Conservation (phyloP, 2,329 filamentous ascomycete genomes). For the Aspergillus ruber region DNA sequence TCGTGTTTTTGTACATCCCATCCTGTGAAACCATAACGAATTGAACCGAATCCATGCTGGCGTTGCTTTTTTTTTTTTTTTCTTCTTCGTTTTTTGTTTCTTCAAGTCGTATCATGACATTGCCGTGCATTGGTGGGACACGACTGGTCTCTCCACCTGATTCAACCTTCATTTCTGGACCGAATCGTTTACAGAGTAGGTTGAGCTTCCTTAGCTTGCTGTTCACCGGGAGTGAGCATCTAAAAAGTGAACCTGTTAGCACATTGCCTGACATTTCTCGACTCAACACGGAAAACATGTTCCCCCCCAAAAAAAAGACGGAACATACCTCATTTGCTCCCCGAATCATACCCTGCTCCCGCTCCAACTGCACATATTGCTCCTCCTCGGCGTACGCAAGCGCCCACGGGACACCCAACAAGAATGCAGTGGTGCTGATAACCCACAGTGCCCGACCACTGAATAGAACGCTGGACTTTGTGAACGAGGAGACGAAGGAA, state of each 20-base stretch:
- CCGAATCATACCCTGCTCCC: constrained; percentile 94
- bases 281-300: background rate
- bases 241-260: constrained; percentile 9
- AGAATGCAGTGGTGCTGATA: constrained; percentile 77
- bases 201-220: constrained; percentile 25
- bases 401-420: constrained; percentile 89
- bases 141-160: constrained; percentile 9
- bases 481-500: constrained; percentile 39
- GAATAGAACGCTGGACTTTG: constrained; percentile 49
- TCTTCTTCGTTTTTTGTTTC: background rate
- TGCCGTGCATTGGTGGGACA: constrained; percentile 2
- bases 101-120: constrained; percentile 1
- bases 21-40: background rate
- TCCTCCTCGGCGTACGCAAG: constrained; percentile 93
- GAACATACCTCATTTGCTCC: constrained; percentile 67
- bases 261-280: background rate
- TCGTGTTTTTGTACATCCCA: background rate
- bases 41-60: too few relatives aligned
- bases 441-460: constrained; percentile 87
- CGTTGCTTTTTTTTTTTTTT: background rate
- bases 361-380: constrained; percentile 94
- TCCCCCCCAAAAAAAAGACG: background rate
- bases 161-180: constrained; percentile 12
- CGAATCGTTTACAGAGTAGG: constrained; percentile 32
- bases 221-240: constrained; percentile 38